These are phyloP conservation scores for Colletotrichum theobromicola DNA, from an alignment of 2,329 filamentous ascomycete species.

Conservation along the genomic window DNA sequence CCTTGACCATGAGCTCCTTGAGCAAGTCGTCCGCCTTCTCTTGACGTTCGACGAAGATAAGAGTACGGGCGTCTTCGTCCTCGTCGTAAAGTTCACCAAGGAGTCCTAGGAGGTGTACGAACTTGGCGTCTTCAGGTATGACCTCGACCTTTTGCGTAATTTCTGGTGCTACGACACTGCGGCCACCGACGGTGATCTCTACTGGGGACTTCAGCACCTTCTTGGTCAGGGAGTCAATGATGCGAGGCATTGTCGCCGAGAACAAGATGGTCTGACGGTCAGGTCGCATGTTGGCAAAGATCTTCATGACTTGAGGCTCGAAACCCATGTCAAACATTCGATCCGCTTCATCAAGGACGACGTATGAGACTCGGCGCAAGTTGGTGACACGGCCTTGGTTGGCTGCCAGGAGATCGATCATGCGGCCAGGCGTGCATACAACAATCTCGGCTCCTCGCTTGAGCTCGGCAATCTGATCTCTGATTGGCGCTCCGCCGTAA, in stretches of 20 bases:
- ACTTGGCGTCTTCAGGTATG: slow-evolving; percentile 81
- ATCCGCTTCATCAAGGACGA: slow-evolving; percentile 96
- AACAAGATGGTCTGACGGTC: slow-evolving; percentile 95
- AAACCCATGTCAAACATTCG: slow-evolving; percentile 99
- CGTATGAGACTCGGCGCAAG: slow-evolving; percentile 85
- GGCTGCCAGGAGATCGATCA: slow-evolving; percentile 93
- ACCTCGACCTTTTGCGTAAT: slow-evolving; percentile 95
- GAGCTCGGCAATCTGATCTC: slow-evolving; percentile 95
- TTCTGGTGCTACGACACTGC: slow-evolving; percentile 85
- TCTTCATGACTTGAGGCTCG: slow-evolving; percentile 97
- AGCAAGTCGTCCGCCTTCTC: slow-evolving; percentile 85
- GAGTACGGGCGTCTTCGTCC: slow-evolving; percentile 86
- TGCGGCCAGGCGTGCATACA: slow-evolving; percentile 91
- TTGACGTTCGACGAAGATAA: slow-evolving; percentile 93
- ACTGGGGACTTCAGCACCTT: slow-evolving; percentile 86
- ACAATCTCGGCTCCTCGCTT: slow-evolving; percentile 96
- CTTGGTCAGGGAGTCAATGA: slow-evolving; percentile 88
- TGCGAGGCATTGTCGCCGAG: slow-evolving; percentile 93
- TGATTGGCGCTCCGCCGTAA: slow-evolving; percentile 94
- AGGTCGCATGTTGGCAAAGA: slow-evolving; percentile 88
- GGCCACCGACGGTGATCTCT: slow-evolving; percentile 91
- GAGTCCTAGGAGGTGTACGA: slow-evolving; percentile 81
- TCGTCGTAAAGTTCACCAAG: slow-evolving; percentile 85
- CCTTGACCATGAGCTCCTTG: slow-evolving; percentile 80
- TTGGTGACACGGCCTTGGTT: slow-evolving; percentile 96